Evolutionary conservation across 306 rosid genomes (phyloP), one percentile per base, ranked within the genome.

Genomic region (Vigna hirtella): DNA sequence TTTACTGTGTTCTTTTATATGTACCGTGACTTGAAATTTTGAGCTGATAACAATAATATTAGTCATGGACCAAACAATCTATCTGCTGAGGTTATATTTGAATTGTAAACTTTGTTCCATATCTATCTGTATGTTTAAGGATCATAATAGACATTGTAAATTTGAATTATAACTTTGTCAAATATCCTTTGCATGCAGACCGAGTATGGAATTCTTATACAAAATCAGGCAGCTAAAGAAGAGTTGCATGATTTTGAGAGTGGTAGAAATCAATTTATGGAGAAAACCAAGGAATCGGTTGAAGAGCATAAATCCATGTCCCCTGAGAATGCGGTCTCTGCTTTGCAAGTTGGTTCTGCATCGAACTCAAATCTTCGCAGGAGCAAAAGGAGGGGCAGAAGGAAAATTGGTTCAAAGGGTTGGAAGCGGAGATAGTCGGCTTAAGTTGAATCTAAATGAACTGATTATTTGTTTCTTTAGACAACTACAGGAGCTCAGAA

Each of bases 311-410:
- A 83, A 84, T 50, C 69, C 72, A 56, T 38, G 68, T 72, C 83
- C 71, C 18, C 73, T 61, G 80, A 69, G 42, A 79, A 75, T 81
- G 73, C 50, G 11, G 64, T 7, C 74, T 74, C 90, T 53, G 71
- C 65, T 52, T 65, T 52, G 64, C 78, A 82, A 73, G 62, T 86
- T 10, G 71, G 67, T 72, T 81, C 87, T 67, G 38, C 89, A 57
- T 79, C 66, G 4, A 84, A 82, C 70, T 76, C 93, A 42, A 85
- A 20, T 77, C 22, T 58, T 56, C 81, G 82, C 28, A 81, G 83
- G 87, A 83, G 66, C 51, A 77, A 77, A 50, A 87, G 88, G 86
- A 86, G 83, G 52, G 79, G 87, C 65, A 85, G 73, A 87, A 87
- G 84, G 84, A 90, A 79, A 65, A 70, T 77, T 26, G 82, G 85